Conservation (phyloP, 345 rosid genomes). For the Orychophragmus violaceus region DNA sequence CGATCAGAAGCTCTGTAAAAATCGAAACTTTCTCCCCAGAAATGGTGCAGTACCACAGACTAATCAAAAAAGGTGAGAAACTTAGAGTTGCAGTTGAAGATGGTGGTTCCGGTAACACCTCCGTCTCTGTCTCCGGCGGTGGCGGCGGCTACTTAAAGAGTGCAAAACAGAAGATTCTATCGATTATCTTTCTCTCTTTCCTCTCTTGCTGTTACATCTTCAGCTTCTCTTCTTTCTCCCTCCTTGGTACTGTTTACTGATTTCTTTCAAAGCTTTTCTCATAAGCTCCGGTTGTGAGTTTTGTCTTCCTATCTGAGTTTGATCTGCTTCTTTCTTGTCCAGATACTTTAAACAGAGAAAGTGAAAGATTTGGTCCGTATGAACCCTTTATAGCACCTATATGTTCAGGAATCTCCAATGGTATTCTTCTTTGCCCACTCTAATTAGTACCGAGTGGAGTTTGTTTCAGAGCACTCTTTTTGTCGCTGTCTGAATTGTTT, state of each 20-base stretch:
- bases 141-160: not conserved
- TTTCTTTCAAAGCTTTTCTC: not conserved
- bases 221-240: slow-evolving; percentile 26
- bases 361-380: not conserved
- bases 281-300: not conserved
- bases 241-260: not conserved
- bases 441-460: not conserved
- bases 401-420: slow-evolving; percentile 22
- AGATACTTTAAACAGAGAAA: slow-evolving; percentile 16
- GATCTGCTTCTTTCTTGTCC: not conserved
- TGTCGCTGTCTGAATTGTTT: not conserved
- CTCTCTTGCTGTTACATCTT: slow-evolving; percentile 23
- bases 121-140: not conserved
- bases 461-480: not conserved
- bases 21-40: slow-evolving; percentile 3
- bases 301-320: not conserved
- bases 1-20: slow-evolving; percentile 1
- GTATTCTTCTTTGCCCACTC: slow-evolving; percentile 1
- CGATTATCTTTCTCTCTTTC: not conserved
- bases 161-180: slow-evolving; percentile 4
- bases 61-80: not conserved
- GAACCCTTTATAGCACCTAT: slow-evolving; percentile 21
- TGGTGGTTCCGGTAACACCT: not conserved
- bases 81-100: not conserved
- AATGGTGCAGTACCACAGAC: slow-evolving; percentile 27